Base-by-base conservation (phyloP, 306 rosid genomes). In the Sindora glabra region DNA sequence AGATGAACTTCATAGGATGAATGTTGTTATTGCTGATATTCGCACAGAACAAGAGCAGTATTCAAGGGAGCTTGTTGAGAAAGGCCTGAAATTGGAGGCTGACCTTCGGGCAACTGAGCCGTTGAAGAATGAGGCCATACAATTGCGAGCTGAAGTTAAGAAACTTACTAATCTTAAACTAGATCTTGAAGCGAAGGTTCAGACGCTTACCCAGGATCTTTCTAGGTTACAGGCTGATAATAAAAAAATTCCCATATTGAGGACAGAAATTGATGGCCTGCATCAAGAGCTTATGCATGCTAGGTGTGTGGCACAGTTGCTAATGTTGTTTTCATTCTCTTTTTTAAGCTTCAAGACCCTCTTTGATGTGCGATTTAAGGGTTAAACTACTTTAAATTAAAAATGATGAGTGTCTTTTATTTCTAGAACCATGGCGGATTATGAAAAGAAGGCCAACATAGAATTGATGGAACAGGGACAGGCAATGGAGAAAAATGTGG, bases 371-470 rank as follows among this genome's bases (percentile, higher is more conserved):
- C 56, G 12, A 30, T 52, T 62, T n/a, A n/a, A n/a, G n/a, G n/a
- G n/a, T n/a, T n/a, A n/a, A n/a, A n/a, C n/a, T n/a, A n/a, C n/a
- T n/a, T n/a, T n/a, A n/a, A n/a, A n/a, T n/a, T n/a, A n/a, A 62
- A 61, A 59, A 59, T 76, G 69, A 72, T 62, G 21, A 10, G n/a
- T 54, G 40, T 44, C 8, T 24, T 57, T 25, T 18, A 34, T 34
- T 73, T 60, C 8, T 62, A 81, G 86, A 80, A 67, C 75, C 64
- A 78, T 72, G 51, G 67, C 48, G 66, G 83, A 77, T 44, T 74
- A 62, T 44, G 76, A 81, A 48, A 81, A 79, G 67, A 74, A 58
- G 54, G 76, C 68, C 22, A 77, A 70, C 25, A 71, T 70, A 63
- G 78, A 74, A 54, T 71, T 62, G 70, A 54, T 70, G 42, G 69